Conservation (phyloP, 176 grass and related monocot genomes). For the Thinopyrum elongatum region DNA sequence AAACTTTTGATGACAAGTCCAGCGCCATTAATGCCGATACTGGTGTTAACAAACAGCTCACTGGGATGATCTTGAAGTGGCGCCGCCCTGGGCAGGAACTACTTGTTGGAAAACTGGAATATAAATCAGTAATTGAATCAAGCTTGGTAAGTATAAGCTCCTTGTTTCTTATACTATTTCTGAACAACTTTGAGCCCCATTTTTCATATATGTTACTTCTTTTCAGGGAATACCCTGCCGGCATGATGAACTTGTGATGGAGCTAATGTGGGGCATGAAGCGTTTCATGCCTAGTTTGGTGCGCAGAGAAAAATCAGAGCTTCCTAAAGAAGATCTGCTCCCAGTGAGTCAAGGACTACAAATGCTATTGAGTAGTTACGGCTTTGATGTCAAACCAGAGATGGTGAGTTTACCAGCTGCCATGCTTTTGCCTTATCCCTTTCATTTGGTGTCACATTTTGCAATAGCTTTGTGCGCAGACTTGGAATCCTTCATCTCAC, state of each 20-base stretch:
- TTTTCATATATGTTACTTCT: not conserved
- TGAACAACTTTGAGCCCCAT: not conserved
- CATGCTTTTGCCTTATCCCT: not conserved
- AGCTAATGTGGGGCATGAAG: not conserved
- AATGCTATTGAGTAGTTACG: not conserved
- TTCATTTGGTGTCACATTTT: not conserved
- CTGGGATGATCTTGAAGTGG: not conserved
- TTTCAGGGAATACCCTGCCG: not conserved
- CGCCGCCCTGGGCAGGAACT: not conserved
- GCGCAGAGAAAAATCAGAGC: not conserved
- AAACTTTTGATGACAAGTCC: conserved; percentile 8
- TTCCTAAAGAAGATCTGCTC: not conserved
- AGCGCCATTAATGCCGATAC: not conserved
- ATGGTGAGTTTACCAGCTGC: conserved; percentile 14
- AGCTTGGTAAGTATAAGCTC: not conserved
- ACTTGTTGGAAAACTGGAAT: not conserved
- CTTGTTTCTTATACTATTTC: not conserved
- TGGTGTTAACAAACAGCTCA: not conserved
- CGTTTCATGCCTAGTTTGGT: not conserved
- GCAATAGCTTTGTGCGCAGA: not conserved
- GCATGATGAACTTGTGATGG: not conserved
- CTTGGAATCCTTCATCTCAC: conserved; percentile 1
- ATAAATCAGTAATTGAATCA: not conserved
- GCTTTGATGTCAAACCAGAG: conserved; percentile 23
- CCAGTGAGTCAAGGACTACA: not conserved